A percentile compares a stretch with the other conserved stretches of the same genome.
Conservation (phyloP, 768 basidiomycete species). For the Hygrophoropsis aurantiaca region DNA sequence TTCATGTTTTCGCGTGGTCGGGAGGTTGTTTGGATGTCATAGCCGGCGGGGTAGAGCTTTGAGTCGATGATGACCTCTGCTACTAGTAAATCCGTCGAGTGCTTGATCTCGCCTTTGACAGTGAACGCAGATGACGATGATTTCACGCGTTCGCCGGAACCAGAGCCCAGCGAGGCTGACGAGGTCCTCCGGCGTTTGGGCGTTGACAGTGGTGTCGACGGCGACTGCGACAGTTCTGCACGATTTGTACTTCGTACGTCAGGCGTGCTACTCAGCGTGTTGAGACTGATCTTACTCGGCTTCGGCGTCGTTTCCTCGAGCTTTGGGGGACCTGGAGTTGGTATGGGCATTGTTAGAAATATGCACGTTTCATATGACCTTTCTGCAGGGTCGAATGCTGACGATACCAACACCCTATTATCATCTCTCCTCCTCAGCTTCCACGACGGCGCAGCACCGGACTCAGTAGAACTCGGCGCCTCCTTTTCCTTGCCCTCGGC, state of each 20-base stretch:
- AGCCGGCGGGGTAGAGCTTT: slow-evolving; percentile 78
- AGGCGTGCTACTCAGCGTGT: slow-evolving; percentile 13
- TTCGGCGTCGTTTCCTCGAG: slow-evolving; percentile 40
- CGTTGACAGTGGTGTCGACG: slow-evolving; percentile 15
- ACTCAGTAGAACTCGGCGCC: slow-evolving; percentile 21
- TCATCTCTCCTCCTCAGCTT: slow-evolving; percentile 60
- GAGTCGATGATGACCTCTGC: slow-evolving; percentile 81
- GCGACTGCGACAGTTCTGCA: slow-evolving; percentile 20
- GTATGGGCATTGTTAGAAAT: slow-evolving; percentile 38
- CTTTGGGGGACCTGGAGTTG: slow-evolving; percentile 12
- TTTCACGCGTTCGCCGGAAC: slow-evolving; percentile 33
- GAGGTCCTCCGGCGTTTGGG: slow-evolving; percentile 16
- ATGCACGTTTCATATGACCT: slow-evolving; percentile 53
- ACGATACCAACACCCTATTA: slow-evolving; percentile 52
- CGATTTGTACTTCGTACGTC: slow-evolving; percentile 13
- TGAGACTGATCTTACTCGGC: slow-evolving; percentile 38
- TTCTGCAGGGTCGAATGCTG: slow-evolving; percentile 50
- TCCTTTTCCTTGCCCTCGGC: slow-evolving; percentile 53
- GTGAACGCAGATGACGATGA: slow-evolving; percentile 58
- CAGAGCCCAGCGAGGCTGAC: slow-evolving; percentile 28
- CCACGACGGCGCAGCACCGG: slow-evolving; percentile 47
- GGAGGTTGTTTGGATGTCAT: slow-evolving; percentile 51
- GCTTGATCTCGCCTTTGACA: slow-evolving; percentile 57
- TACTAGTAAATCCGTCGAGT: slow-evolving; percentile 69
- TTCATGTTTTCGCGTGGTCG: slow-evolving; percentile 37